Evolutionary conservation across 208 protist species (phyloP).

Genomic region (Leishmania amazonensis): DNA sequence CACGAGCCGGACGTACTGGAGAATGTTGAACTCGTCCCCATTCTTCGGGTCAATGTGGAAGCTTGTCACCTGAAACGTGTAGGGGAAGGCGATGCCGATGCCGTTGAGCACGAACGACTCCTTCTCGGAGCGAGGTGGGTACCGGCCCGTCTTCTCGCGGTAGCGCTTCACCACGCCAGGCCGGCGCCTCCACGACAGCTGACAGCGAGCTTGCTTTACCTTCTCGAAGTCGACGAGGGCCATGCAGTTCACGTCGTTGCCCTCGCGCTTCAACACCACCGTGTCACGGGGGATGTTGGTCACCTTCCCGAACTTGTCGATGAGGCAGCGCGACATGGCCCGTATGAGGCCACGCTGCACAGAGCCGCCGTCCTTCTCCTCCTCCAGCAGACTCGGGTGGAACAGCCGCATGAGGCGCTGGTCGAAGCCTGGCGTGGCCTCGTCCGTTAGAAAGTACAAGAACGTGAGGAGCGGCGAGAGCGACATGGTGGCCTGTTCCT

Average conservation of each 20-base stretch:
- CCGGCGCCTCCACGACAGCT: constrained; percentile 64
- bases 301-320: constrained; percentile 55
- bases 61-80: constrained; percentile 69
- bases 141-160: constrained; percentile 8
- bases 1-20: constrained; percentile 57
- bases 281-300: constrained; percentile 52
- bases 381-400: constrained; percentile 63
- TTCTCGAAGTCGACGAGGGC: constrained; percentile 82
- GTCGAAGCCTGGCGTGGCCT: constrained; percentile 73
- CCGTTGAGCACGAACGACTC: constrained; percentile 26
- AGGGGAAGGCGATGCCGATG: constrained; percentile 28
- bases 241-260: constrained; percentile 62
- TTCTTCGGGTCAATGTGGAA: constrained; percentile 67
- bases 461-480: constrained; percentile 74
- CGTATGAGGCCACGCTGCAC: constrained; percentile 74
- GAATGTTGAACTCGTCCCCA: constrained; percentile 55
- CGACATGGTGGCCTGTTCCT: constrained; percentile 27
- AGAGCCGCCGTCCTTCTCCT: constrained; percentile 29
- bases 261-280: constrained; percentile 47
- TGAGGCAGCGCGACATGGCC: constrained; percentile 81
- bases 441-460: constrained; percentile 65
- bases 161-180: constrained; percentile 32
- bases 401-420: constrained; percentile 73
- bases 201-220: constrained; percentile 60
- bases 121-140: constrained; percentile 11